Percentiles rank a stretch among this genome's conserved stretches.
phyloP scores from a whole-genome alignment of 139 green algal genomes.

The Ettlia oleoabundans region DNA sequence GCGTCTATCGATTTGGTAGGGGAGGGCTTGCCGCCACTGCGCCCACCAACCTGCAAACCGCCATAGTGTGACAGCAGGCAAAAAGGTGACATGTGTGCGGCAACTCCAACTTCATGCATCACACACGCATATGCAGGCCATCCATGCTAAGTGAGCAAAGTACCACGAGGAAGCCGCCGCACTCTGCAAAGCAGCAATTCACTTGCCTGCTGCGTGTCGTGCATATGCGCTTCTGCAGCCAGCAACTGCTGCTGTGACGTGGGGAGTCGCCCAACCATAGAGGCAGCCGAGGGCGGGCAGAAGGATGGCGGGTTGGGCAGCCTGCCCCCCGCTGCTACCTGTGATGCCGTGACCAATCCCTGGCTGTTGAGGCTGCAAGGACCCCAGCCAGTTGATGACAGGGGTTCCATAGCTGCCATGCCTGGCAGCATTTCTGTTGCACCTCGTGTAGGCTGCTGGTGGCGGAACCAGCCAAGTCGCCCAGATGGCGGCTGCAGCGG shows the following conservation, averaged over 20 bases:
- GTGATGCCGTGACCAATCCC: too few relatives aligned
- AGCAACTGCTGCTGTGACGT: constrained; percentile 11
- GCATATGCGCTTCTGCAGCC: background rate
- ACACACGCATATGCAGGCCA: background rate
- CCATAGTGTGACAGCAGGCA: background rate
- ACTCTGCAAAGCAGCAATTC: background rate
- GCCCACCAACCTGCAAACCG: background rate
- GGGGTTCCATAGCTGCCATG: background rate
- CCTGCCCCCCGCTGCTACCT: background rate
- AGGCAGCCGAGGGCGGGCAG: constrained; percentile 18
- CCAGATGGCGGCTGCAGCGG: background rate
- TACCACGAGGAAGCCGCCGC: background rate
- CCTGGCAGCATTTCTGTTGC: background rate
- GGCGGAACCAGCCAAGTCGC: background rate
- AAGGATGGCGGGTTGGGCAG: background rate
- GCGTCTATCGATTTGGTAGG: constrained; percentile 2
- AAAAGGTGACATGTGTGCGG: background rate
- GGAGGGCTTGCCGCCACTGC: constrained; percentile 11
- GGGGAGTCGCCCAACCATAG: background rate
- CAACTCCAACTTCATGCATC: background rate
- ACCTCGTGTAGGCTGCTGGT: background rate
- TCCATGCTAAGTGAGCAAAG: background rate
- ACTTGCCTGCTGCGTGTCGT: background rate
- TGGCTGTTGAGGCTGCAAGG: too few relatives aligned
- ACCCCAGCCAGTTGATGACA: background rate